These are phyloP conservation scores for Malassezia yamatoensis DNA, from an alignment of 1,284 basidiomycete species.

Conservation along the genomic window DNA sequence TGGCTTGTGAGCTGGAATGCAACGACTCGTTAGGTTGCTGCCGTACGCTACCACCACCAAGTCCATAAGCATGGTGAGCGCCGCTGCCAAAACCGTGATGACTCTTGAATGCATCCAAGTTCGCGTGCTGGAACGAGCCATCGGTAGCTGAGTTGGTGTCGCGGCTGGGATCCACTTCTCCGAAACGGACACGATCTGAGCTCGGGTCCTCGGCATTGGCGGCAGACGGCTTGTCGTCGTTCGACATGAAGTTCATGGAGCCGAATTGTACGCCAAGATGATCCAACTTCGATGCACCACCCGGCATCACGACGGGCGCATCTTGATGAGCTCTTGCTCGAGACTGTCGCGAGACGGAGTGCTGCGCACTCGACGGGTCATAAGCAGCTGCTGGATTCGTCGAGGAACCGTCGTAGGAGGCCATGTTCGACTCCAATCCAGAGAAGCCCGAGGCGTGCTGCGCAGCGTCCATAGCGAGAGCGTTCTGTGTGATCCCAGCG, in stretches of 20 bases:
- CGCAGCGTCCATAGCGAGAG: conserved; percentile 12
- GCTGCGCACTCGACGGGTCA: conserved; percentile 1
- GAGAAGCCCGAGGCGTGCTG: conserved; percentile 8
- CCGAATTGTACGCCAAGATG: conserved; percentile 45
- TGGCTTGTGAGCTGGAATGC: not conserved
- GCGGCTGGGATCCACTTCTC: not conserved
- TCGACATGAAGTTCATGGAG: conserved; percentile 41
- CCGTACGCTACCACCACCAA: not conserved
- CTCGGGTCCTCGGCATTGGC: not conserved
- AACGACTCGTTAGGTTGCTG: conserved; percentile 2
- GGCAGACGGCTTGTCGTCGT: conserved; percentile 19
- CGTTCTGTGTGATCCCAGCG: conserved; percentile 1
- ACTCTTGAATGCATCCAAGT: conserved; percentile 14
- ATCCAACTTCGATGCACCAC: conserved; percentile 36
- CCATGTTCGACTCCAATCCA: not conserved
- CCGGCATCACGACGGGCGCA: conserved; percentile 43
- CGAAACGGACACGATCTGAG: not conserved
- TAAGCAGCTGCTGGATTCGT: not conserved
- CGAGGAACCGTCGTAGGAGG: not conserved
- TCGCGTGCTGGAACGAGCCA: not conserved
- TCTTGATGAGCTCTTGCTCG: conserved; percentile 36
- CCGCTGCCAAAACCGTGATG: not conserved
- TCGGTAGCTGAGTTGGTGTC: not conserved
- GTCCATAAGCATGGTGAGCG: conserved; percentile 1
- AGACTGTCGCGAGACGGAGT: not conserved